A percentile compares a stretch with the other conserved stretches of the same genome.
phyloP scores from a whole-genome alignment of 306 rosid species.

The Castanea sativa region DNA sequence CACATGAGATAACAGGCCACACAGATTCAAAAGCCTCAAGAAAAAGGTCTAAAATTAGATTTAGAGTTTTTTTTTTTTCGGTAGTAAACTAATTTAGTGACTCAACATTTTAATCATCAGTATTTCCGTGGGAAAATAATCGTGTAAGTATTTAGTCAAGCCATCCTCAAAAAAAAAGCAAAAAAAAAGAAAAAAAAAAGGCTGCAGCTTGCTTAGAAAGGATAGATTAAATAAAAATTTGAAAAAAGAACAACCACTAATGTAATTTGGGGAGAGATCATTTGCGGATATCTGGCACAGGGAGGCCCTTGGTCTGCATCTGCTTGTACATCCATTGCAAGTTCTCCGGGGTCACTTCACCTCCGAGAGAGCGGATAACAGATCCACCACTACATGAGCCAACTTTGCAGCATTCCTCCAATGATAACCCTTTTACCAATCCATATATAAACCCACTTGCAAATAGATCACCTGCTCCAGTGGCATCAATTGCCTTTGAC shows the following conservation, averaged over 20 bases:
- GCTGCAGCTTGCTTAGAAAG: slow-evolving; percentile 16
- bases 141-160: background rate
- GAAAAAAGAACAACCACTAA: background rate
- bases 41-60: background rate
- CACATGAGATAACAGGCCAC: background rate
- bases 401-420: slow-evolving; percentile 87
- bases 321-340: slow-evolving; percentile 96
- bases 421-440: slow-evolving; percentile 67
- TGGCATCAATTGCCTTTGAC: slow-evolving; percentile 74
- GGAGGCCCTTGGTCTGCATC: slow-evolving; percentile 70
- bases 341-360: slow-evolving; percentile 76
- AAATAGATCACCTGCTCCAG: slow-evolving; percentile 98
- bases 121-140: background rate
- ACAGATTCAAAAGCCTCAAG: background rate
- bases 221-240: background rate
- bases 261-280: slow-evolving; percentile 21
- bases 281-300: slow-evolving; percentile 33
- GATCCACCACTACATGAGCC: slow-evolving; percentile 96
- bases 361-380: slow-evolving; percentile 84
- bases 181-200: background rate
- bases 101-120: background rate
- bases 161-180: slow-evolving; percentile 5
- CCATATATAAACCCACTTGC: slow-evolving; percentile 96
- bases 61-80: too few species aligned
- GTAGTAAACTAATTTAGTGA: background rate